Conservation (phyloP, 495 filamentous ascomycete species). For the Xylaria scruposa region DNA sequence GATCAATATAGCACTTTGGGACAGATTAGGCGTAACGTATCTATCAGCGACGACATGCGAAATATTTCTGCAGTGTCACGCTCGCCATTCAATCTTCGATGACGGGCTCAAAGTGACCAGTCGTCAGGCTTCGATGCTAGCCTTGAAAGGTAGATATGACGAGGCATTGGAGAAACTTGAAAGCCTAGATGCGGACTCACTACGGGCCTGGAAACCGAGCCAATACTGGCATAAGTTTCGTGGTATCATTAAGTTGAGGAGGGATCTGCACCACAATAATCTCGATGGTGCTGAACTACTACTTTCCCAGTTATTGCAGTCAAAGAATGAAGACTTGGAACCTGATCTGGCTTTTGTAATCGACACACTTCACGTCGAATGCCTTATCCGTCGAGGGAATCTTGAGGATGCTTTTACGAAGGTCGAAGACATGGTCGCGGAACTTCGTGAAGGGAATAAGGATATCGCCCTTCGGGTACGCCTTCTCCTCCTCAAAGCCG, state of each 20-base stretch:
- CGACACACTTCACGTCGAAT: constrained; percentile 72
- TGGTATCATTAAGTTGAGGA: constrained; percentile 72
- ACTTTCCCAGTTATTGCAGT: constrained; percentile 64
- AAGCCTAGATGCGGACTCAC: constrained; percentile 63
- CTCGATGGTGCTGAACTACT: constrained; percentile 71
- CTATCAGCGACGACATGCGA: constrained; percentile 74
- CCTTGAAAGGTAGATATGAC: constrained; percentile 69
- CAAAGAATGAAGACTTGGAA: constrained; percentile 57
- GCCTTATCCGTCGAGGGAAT: constrained; percentile 67
- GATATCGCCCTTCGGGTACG: constrained; percentile 79
- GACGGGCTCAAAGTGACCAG: constrained; percentile 71
- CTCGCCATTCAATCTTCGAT: constrained; percentile 68
- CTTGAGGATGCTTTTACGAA: constrained; percentile 68
- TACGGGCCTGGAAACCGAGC: constrained; percentile 77
- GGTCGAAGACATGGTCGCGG: constrained; percentile 70
- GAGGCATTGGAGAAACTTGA: constrained; percentile 72
- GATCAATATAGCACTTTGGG: constrained; percentile 74
- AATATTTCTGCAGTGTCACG: constrained; percentile 78
- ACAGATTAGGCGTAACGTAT: constrained; percentile 72
- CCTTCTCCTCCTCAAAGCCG: constrained; percentile 77
- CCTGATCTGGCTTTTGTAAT: constrained; percentile 76
- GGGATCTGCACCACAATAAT: constrained; percentile 74
- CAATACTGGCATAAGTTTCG: constrained; percentile 81
- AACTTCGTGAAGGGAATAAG: constrained; percentile 70
- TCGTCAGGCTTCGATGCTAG: constrained; percentile 53